Evolutionary conservation across 2,329 filamentous ascomycete genomes (phyloP).

Genomic region (Colletotrichum sp.): DNA sequence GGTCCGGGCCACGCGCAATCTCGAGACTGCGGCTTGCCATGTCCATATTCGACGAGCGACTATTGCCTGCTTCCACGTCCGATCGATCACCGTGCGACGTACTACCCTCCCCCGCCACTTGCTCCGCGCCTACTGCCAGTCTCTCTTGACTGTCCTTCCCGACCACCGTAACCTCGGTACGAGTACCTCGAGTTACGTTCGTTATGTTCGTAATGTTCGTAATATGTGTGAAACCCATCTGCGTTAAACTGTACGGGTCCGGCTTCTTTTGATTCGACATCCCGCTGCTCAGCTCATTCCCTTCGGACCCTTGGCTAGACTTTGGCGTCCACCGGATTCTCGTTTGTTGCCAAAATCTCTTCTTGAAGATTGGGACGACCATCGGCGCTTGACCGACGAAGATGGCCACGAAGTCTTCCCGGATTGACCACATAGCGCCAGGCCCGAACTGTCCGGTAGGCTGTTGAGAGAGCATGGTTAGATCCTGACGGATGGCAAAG

Average conservation of each 20-base stretch:
- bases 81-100: neutral
- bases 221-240: conserved; percentile 19
- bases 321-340: neutral
- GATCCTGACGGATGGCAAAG: neutral
- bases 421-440: conserved; percentile 40
- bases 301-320: conserved; percentile 3
- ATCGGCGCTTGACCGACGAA: conserved; percentile 41
- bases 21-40: neutral
- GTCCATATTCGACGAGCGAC: neutral
- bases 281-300: conserved; percentile 15
- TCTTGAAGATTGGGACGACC: conserved; percentile 31
- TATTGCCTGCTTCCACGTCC: neutral
- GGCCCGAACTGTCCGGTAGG: conserved; percentile 2
- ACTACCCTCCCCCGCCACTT: neutral
- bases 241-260: conserved; percentile 25
- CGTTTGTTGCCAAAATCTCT: conserved; percentile 27
- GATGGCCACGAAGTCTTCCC: conserved; percentile 42
- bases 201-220: neutral
- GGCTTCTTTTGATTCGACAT: conserved; percentile 14
- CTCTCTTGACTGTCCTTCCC: neutral
- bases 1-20: neutral
- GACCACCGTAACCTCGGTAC: neutral
- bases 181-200: neutral
- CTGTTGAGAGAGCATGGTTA: neutral
- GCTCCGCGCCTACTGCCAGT: neutral